Conservation (phyloP, 495 filamentous ascomycete genomes). For the Achaetomiella virescens region DNA sequence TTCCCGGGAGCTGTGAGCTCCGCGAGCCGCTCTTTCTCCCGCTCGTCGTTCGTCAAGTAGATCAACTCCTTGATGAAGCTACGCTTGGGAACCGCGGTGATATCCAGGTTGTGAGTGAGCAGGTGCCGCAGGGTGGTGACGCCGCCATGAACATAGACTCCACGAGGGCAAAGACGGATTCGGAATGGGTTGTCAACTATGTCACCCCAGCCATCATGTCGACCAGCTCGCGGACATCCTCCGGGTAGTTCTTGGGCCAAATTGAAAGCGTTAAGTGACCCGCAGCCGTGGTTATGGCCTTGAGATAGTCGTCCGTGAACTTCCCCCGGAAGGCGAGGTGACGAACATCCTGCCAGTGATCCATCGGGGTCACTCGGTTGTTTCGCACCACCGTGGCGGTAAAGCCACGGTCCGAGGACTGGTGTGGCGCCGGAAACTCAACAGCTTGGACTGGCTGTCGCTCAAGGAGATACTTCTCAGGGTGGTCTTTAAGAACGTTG, state of each 20-base stretch:
- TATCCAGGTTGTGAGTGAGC: constrained; percentile 74
- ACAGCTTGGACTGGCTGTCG: not conserved
- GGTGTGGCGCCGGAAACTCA: constrained; percentile 29
- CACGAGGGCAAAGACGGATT: not conserved
- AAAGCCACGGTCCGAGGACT: constrained; percentile 51
- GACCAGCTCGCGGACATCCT: constrained; percentile 71
- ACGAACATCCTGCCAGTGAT: constrained; percentile 94
- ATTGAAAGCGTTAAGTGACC: constrained; percentile 76
- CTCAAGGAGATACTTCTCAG: constrained; percentile 29
- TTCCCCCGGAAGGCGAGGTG: constrained; percentile 55
- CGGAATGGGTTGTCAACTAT: constrained; percentile 54
- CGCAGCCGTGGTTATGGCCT: constrained; percentile 28
- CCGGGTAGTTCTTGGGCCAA: constrained; percentile 76
- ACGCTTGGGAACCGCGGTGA: constrained; percentile 81
- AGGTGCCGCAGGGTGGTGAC: constrained; percentile 62
- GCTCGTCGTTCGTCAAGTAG: constrained; percentile 61
- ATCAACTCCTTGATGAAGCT: constrained; percentile 73
- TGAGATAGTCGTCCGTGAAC: constrained; percentile 3
- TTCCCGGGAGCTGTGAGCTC: constrained; percentile 75
- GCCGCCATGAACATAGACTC: not conserved
- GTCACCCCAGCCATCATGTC: constrained; percentile 65
- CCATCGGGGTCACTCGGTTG: constrained; percentile 61
- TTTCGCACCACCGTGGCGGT: constrained; percentile 49
- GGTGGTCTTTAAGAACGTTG: constrained; percentile 31
- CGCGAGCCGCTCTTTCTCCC: constrained; percentile 71